Conservation (phyloP, 208 protist genomes). For the Phytomonas francai region DNA sequence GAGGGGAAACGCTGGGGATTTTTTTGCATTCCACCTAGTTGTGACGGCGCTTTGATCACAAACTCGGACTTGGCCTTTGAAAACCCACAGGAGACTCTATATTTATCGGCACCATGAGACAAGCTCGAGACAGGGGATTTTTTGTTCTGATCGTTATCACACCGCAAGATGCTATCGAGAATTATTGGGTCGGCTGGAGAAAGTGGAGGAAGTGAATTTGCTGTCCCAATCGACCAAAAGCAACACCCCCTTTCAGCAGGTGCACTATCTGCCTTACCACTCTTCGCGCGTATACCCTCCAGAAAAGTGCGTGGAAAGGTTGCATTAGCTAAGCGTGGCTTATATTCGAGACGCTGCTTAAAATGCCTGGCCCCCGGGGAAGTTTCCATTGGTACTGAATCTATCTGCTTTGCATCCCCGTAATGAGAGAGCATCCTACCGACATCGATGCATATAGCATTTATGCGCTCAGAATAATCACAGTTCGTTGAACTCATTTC, state of each 20-base stretch:
- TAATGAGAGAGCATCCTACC: background rate
- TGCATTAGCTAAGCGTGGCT: background rate
- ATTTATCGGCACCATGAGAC: background rate
- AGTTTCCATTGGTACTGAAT: background rate
- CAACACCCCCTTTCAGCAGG: background rate
- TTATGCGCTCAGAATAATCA: background rate
- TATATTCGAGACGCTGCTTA: background rate
- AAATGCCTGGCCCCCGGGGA: background rate
- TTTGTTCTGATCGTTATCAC: background rate
- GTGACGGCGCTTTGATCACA: background rate
- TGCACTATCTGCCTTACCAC: background rate
- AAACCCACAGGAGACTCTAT: background rate
- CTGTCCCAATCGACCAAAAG: background rate
- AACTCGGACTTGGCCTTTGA: background rate
- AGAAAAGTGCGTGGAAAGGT: background rate
- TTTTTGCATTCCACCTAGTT: background rate
- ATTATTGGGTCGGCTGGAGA: conserved; percentile 11
- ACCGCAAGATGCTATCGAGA: conserved; percentile 5
- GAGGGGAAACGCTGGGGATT: background rate
- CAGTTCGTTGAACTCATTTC: conserved; percentile 4
- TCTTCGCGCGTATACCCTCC: background rate
- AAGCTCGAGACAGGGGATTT: background rate
- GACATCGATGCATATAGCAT: background rate
- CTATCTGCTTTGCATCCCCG: background rate
- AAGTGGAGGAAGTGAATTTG: conserved; percentile 3